These are phyloP conservation scores for Luvunga scandens DNA, from an alignment of 345 rosid genomes.

Conservation along the genomic window DNA sequence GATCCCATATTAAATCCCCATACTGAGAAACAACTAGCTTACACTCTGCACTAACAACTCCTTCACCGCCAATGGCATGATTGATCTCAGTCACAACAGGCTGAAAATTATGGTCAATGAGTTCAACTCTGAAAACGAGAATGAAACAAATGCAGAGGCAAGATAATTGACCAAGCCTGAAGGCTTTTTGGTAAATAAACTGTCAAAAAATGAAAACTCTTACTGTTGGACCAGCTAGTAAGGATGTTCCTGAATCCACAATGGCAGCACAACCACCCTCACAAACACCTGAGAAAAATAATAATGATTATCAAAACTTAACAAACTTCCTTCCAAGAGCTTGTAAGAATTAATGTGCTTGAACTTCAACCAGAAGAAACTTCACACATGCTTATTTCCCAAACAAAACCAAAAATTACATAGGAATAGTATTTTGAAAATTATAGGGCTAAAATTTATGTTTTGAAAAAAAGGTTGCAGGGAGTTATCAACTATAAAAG, in stretches of 20 bases:
- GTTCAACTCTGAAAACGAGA: neutral
- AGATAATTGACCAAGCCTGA: neutral
- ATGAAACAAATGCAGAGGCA: neutral
- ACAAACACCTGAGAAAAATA: constrained; percentile 47
- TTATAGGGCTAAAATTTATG: neutral
- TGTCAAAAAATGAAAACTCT: neutral
- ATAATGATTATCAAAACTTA: neutral
- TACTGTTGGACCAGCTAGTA: constrained; percentile 83
- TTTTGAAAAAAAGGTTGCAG: neutral
- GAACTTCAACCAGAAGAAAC: neutral
- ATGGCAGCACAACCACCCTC: constrained; percentile 63
- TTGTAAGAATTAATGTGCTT: neutral
- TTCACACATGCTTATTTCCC: neutral
- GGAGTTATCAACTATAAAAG: neutral
- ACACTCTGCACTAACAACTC: constrained; percentile 61
- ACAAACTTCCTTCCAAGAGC: neutral
- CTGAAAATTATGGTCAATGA: constrained; percentile 30
- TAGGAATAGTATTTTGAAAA: neutral
- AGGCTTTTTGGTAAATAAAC: neutral
- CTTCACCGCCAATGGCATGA: constrained; percentile 76
- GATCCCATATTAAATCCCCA: constrained; percentile 74
- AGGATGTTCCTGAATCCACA: constrained; percentile 79
- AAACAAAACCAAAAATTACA: neutral
- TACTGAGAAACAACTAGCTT: constrained; percentile 65
- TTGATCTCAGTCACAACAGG: constrained; percentile 69